Percentiles rank a stretch among this genome's conserved stretches.
Evolutionary conservation across 805 yeast genomes (phyloP).

Genomic region (Tanozyma kutaoensis): DNA sequence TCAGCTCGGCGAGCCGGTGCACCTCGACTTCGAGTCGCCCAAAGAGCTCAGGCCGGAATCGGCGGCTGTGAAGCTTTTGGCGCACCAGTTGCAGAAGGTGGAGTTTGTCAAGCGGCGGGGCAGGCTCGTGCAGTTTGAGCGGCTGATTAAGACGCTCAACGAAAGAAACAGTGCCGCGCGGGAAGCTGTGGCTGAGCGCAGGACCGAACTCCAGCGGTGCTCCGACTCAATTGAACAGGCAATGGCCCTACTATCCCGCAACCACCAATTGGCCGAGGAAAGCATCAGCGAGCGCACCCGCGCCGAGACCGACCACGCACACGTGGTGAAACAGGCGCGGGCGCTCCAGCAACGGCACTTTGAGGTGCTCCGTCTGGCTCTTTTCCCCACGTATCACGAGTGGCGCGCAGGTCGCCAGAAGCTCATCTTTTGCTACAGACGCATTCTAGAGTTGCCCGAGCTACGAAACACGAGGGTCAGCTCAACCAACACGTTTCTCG

Average conservation of each 20-base stretch:
- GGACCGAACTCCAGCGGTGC: slow-evolving; percentile 1
- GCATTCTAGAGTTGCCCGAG: slow-evolving; percentile 13
- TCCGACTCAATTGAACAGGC: slow-evolving; percentile 1
- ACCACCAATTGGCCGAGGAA: neutral
- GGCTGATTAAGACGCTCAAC: slow-evolving; percentile 5
- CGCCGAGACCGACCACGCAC: slow-evolving; percentile 1
- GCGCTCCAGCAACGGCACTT: slow-evolving; percentile 12
- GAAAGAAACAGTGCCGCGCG: too few relatives aligned
- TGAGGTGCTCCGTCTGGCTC: slow-evolving; percentile 12
- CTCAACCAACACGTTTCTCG: slow-evolving; percentile 10
- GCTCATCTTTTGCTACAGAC: slow-evolving; percentile 11
- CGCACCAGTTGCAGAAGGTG: slow-evolving; percentile 18
- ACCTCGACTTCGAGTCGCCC: slow-evolving; percentile 3
- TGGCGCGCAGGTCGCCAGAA: slow-evolving; percentile 1
- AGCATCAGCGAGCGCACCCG: slow-evolving; percentile 2
- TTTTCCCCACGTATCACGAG: slow-evolving; percentile 5
- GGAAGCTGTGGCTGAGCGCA: slow-evolving; percentile 1
- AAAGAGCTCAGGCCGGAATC: too few relatives aligned
- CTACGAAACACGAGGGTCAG: neutral
- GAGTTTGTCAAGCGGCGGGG: slow-evolving; percentile 8
- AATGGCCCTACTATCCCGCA: slow-evolving; percentile 1
- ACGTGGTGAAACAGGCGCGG: slow-evolving; percentile 13
- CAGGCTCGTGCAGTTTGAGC: slow-evolving; percentile 3
- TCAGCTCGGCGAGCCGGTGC: slow-evolving; percentile 1
- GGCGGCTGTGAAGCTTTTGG: slow-evolving; percentile 9